Evolutionary conservation across 2,329 filamentous ascomycete genomes (phyloP).

Genomic region (Venturia aucupariae): DNA sequence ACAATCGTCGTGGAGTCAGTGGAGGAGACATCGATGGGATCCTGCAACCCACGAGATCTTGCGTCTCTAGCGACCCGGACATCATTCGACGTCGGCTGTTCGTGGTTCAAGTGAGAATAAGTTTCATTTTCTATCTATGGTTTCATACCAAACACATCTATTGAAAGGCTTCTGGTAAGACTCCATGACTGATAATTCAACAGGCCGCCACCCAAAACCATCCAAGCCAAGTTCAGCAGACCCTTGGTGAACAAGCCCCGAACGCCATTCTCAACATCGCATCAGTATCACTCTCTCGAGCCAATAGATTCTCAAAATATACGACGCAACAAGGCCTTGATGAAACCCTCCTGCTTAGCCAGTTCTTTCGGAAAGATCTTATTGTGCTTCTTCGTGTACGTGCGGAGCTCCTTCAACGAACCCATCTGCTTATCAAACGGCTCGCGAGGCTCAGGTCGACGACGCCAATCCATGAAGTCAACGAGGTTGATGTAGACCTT

Average conservation of each 20-base stretch:
- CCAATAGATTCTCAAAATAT: background rate
- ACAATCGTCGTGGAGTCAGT: no score
- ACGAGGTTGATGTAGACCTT: slow-evolving; percentile 22
- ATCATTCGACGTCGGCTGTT: no score
- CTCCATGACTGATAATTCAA: no score
- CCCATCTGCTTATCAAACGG: slow-evolving; percentile 17
- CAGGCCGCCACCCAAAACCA: no score
- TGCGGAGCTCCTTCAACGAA: slow-evolving; percentile 18
- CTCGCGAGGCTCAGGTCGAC: slow-evolving; percentile 15
- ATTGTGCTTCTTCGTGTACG: slow-evolving; percentile 16
- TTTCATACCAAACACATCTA: no score
- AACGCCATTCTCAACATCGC: background rate
- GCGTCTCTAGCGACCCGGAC: no score
- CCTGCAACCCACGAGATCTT: no score
- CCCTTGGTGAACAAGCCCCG: background rate
- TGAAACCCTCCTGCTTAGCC: slow-evolving; percentile 22
- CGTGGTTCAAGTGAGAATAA: no score
- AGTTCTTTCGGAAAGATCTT: slow-evolving; percentile 19
- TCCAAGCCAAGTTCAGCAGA: no score
- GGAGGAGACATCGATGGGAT: no score
- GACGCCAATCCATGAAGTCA: slow-evolving; percentile 21
- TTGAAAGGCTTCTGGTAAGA: no score
- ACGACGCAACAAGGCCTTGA: slow-evolving; percentile 19
- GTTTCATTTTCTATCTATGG: no score
- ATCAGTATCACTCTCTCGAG: background rate